Conservation (phyloP, 768 basidiomycete genomes). For the Suillus luteus region DNA sequence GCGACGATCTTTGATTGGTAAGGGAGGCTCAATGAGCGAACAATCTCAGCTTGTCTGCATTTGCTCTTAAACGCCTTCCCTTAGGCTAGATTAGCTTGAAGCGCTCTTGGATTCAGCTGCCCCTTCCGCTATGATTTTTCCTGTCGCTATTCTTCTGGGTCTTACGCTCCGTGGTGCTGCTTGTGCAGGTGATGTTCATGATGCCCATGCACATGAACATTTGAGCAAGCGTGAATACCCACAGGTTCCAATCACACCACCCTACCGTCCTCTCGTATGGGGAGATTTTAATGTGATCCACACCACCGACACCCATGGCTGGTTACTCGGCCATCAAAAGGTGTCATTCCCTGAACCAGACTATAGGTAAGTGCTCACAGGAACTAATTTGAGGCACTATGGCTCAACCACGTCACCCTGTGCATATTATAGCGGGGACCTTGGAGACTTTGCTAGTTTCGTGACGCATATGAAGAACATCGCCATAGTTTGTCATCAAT, state of each 20-base stretch:
- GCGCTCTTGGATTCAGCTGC: not conserved
- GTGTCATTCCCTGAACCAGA: conserved; percentile 71
- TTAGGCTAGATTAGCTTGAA: not conserved
- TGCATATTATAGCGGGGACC: conserved; percentile 46
- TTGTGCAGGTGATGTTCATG: conserved; percentile 26
- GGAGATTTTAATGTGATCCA: conserved; percentile 87
- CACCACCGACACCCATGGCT: conserved; percentile 84
- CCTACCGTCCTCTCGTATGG: conserved; percentile 74
- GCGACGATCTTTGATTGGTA: not conserved
- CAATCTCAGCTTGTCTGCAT: not conserved
- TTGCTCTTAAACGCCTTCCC: not conserved
- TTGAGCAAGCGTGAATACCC: conserved; percentile 40
- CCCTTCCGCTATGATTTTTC: conserved; percentile 17
- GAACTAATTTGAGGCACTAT: not conserved
- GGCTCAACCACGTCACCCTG: not conserved
- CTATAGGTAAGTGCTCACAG: conserved; percentile 49
- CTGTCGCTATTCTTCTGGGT: conserved; percentile 19
- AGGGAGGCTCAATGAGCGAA: not conserved
- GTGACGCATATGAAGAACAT: conserved; percentile 78
- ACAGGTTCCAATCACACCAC: conserved; percentile 48
- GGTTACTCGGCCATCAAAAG: conserved; percentile 86
- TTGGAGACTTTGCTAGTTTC: conserved; percentile 89
- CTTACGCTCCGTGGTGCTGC: conserved; percentile 20
- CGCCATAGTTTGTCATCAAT: conserved; percentile 49
- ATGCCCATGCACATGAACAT: conserved; percentile 35